Conservation (phyloP, 306 rosid genomes). For the Glycyrrhiza uralensis region DNA sequence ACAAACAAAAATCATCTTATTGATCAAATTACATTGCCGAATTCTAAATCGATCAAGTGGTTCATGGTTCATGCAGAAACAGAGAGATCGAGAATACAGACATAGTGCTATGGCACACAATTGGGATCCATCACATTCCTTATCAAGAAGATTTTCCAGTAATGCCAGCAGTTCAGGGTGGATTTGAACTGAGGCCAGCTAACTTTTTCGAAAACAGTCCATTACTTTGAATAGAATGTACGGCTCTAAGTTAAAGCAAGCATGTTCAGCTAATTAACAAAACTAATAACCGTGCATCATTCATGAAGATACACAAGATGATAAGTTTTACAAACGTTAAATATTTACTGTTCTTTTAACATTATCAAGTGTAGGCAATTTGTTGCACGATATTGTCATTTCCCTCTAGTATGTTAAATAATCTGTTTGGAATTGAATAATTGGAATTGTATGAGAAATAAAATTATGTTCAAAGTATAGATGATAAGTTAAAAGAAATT, state of each 20-base stretch:
- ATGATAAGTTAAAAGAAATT: not conserved
- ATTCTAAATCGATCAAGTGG: not conserved
- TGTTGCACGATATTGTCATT: not conserved
- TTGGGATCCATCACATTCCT: conserved; percentile 85
- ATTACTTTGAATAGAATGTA: conserved; percentile 31
- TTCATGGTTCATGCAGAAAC: conserved; percentile 39
- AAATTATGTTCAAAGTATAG: not conserved
- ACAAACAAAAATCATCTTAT: no score
- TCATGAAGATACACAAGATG: not conserved
- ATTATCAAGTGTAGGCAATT: not conserved
- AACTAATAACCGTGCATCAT: not conserved
- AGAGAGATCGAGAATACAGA: conserved; percentile 78
- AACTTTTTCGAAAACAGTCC: conserved; percentile 74
- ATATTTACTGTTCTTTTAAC: not conserved
- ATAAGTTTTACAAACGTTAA: not conserved
- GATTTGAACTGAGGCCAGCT: conserved; percentile 83
- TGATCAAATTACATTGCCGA: not conserved
- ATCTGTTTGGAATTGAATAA: not conserved
- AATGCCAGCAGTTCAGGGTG: conserved; percentile 71
- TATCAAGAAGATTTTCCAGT: conserved; percentile 85
- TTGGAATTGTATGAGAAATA: not conserved
- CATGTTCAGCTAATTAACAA: not conserved
- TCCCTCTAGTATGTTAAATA: not conserved
- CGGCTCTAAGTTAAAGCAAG: not conserved
- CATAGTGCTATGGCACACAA: conserved; percentile 76